These are phyloP conservation scores for Aspergillus olivimuriae DNA, from an alignment of 495 filamentous ascomycete genomes.

Conservation along the genomic window DNA sequence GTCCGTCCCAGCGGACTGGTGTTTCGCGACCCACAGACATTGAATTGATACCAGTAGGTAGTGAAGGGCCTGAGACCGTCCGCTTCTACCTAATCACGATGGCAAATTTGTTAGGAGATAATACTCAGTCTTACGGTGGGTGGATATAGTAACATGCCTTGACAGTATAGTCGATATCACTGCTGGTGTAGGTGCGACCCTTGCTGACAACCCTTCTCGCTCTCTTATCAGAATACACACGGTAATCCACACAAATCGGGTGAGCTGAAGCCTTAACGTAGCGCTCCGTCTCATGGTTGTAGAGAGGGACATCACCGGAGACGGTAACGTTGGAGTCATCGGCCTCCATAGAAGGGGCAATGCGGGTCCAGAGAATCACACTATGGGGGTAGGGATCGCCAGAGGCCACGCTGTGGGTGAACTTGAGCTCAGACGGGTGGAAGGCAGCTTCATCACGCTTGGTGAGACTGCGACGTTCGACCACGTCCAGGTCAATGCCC, in stretches of 20 bases:
- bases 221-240: constrained; percentile 31
- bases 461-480: constrained; percentile 18
- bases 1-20: constrained; percentile 44
- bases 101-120: too few species aligned
- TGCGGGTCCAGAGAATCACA: constrained; percentile 64
- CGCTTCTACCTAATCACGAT: constrained; percentile 63
- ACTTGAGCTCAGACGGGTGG: constrained; percentile 44
- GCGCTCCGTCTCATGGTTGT: constrained; percentile 49
- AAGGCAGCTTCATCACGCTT: constrained; percentile 27
- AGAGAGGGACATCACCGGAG: constrained; percentile 46
- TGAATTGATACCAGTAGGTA: constrained; percentile 53
- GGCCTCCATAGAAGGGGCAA: constrained; percentile 46
- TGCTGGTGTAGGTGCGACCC: constrained; percentile 54
- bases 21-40: constrained; percentile 42
- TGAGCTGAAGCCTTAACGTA: constrained; percentile 10
- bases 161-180: constrained; percentile 64
- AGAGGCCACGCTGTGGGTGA: constrained; percentile 65
- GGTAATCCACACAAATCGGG: constrained; percentile 52
- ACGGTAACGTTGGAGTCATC: constrained; percentile 52
- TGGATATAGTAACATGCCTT: too few species aligned
- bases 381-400: constrained; percentile 60
- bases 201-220: constrained; percentile 25
- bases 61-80: constrained; percentile 50
- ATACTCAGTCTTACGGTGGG: too few species aligned
- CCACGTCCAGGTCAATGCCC: constrained; percentile 46